Evolutionary conservation across 129 eudicot genomes (phyloP), one percentile per base, ranked within the genome.

Genomic region (Flaveria brownii): DNA sequence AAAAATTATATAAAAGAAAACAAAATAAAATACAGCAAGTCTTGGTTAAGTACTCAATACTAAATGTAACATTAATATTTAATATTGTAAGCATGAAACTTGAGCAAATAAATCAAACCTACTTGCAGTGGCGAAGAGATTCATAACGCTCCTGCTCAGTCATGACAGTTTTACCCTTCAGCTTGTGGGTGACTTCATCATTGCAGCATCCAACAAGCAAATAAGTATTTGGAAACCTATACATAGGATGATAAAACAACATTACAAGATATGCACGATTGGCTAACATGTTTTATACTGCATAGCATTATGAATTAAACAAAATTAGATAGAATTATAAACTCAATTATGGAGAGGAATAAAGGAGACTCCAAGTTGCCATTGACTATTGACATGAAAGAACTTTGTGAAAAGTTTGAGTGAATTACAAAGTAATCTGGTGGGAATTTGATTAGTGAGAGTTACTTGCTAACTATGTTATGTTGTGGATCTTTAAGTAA

Each of bases 101-200:
- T 51, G 17, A 64, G 42, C 66, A 65, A 56, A 23, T 57, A 60
- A 7, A 64, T 41, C n/a, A 74, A 79, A 80, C 87, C 41, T 59
- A 90, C 93, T 78, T 90, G 96, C 96, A 90, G 51, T 90, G 96
- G 61, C 96, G 93, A 61, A 90, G 91, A 28, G 96, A 90, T 81
- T 90, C 96, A 18, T 86, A 88, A 5, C 93, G 93, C 82, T 90
- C 96, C 45, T 68, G 16, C 7, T 84, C 96, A 5, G 84, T 90
- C 96, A 90, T 90, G 82, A 90, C 93, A 23, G 96, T 90, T 83
- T 90, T 90, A 15, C 96, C 96, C 86, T 90, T 90, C 78, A 71
- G 86, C 26, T 70, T 84, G 77, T 90, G 93, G 56, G 96, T 90
- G 79, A 78, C 79, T 76, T 84, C 93, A 76, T 90, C 96, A 76